Evolutionary conservation across 2,329 filamentous ascomycete genomes (phyloP).

Genomic region (Colletotrichum brevisporum): DNA sequence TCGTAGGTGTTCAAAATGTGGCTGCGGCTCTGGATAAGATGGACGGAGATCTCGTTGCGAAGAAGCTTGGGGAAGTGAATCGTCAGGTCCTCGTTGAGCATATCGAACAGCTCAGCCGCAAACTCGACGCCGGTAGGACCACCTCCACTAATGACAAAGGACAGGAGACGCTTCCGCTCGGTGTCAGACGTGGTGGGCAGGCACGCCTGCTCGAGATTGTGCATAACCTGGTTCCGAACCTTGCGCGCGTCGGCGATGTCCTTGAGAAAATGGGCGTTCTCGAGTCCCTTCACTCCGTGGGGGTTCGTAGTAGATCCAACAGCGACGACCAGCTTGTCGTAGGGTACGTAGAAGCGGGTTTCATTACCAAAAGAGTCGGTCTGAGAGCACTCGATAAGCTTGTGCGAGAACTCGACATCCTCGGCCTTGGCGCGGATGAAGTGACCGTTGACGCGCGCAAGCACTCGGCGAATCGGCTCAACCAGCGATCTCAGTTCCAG

Average conservation of each 20-base stretch:
- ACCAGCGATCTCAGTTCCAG: conserved; percentile 91
- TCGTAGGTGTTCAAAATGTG: conserved; percentile 99
- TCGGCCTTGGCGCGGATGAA: conserved; percentile 91
- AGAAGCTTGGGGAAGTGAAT: conserved; percentile 87
- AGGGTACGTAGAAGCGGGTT: conserved; percentile 91
- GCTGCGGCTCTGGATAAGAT: conserved; percentile 92
- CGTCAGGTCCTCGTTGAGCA: conserved; percentile 94
- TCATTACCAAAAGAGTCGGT: conserved; percentile 79
- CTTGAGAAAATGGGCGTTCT: conserved; percentile 95
- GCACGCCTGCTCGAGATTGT: conserved; percentile 91
- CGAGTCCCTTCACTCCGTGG: conserved; percentile 94
- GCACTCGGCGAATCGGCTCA: conserved; percentile 90
- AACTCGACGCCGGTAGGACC: conserved; percentile 98
- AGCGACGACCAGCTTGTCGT: conserved; percentile 94
- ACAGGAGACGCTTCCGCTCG: conserved; percentile 88
- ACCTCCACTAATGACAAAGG: conserved; percentile 96
- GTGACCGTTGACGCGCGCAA: conserved; percentile 84
- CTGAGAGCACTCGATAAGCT: conserved; percentile 89
- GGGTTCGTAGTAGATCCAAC: conserved; percentile 95
- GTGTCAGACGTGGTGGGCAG: conserved; percentile 93
- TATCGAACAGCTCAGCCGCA: conserved; percentile 94
- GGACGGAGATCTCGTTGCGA: conserved; percentile 98
- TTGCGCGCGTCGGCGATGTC: conserved; percentile 91
- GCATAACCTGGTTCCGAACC: conserved; percentile 90
- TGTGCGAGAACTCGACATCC: conserved; percentile 91